These are phyloP conservation scores for Xylaria digitata DNA, from an alignment of 2,329 filamentous ascomycete species.

Conservation along the genomic window DNA sequence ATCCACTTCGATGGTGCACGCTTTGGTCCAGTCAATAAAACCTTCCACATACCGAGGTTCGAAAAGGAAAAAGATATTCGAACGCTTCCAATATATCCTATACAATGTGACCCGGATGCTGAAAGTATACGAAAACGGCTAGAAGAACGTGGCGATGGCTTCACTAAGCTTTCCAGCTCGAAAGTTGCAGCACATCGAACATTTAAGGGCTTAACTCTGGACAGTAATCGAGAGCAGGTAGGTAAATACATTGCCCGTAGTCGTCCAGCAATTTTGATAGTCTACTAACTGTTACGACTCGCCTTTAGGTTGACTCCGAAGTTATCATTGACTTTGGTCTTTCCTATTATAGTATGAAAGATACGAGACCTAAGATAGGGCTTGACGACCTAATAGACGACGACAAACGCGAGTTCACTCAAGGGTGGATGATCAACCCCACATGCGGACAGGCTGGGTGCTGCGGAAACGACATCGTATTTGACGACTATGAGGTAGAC, in stretches of 20 bases:
- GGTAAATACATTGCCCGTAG: too few species aligned
- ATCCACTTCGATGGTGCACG: conserved; percentile 3
- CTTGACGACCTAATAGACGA: neutral
- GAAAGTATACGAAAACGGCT: neutral
- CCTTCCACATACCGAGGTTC: conserved; percentile 18
- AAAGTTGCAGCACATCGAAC: too few species aligned
- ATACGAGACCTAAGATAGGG: neutral
- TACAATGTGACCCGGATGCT: neutral
- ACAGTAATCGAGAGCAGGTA: too few species aligned
- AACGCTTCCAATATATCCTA: neutral
- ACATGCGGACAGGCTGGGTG: neutral
- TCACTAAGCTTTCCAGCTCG: too few species aligned
- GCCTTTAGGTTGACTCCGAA: neutral
- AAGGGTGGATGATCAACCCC: neutral
- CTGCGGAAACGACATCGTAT: neutral
- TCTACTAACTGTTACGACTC: neutral
- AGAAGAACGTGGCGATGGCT: too few species aligned
- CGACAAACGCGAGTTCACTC: neutral
- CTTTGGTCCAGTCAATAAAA: conserved; percentile 11
- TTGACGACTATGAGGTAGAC: neutral
- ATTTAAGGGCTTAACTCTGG: too few species aligned
- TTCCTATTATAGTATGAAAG: neutral
- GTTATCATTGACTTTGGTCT: neutral
- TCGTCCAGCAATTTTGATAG: too few species aligned
- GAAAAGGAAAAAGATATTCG: neutral